These are phyloP conservation scores for Rhizopogon hawkerae DNA, from an alignment of 1,284 basidiomycete genomes.

Conservation along the genomic window DNA sequence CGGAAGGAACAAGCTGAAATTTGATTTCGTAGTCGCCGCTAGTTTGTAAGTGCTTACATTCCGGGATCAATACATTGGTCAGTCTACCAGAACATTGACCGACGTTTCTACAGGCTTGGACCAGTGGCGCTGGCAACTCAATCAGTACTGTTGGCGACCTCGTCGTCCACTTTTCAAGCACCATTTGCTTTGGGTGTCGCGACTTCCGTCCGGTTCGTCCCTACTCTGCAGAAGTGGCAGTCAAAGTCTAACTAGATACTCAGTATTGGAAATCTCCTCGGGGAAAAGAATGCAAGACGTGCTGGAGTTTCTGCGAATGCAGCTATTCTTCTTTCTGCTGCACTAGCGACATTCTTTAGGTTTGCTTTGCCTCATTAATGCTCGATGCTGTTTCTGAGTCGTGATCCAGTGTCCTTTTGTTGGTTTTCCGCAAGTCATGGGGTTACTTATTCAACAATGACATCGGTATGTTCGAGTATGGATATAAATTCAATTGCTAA, in stretches of 20 bases:
- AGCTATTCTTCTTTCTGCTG: slow-evolving; percentile 52
- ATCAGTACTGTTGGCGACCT: slow-evolving; percentile 66
- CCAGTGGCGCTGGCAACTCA: slow-evolving; percentile 62
- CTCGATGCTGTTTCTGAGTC: neutral
- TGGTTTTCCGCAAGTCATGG: slow-evolving; percentile 68
- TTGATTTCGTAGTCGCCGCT: slow-evolving; percentile 38
- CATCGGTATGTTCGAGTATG: slow-evolving; percentile 35
- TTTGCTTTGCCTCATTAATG: slow-evolving; percentile 23
- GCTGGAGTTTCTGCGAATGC: slow-evolving; percentile 59
- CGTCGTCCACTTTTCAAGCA: slow-evolving; percentile 76
- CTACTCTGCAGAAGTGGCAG: neutral
- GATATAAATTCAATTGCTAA: neutral
- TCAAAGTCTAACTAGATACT: neutral
- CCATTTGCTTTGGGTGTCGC: slow-evolving; percentile 79
- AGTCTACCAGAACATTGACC: neutral
- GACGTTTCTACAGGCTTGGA: slow-evolving; percentile 36
- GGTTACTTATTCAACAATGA: slow-evolving; percentile 83
- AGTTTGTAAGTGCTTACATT: slow-evolving; percentile 38
- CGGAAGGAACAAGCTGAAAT: neutral
- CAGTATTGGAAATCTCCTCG: slow-evolving; percentile 77
- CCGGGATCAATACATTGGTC: neutral
- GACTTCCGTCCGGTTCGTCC: slow-evolving; percentile 65
- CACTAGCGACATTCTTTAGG: slow-evolving; percentile 56
- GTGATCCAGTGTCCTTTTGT: slow-evolving; percentile 50
- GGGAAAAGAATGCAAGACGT: slow-evolving; percentile 59